Percentiles rank a stretch among this genome's conserved stretches.
phyloP scores from a whole-genome alignment of 495 filamentous ascomycete species.

The Xylaria telfairii region DNA sequence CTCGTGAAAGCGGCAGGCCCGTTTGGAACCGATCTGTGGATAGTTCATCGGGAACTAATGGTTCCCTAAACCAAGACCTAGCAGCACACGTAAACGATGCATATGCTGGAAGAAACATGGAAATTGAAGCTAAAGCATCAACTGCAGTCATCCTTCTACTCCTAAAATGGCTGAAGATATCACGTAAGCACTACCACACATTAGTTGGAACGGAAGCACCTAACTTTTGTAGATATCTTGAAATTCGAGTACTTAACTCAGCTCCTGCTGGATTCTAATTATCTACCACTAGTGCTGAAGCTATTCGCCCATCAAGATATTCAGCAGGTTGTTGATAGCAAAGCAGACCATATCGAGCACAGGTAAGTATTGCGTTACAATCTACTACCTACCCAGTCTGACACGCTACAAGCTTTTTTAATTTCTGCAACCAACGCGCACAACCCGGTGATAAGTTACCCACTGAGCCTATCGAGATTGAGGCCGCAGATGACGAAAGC shows the following conservation, averaged over 20 bases:
- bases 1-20: constrained; percentile 43
- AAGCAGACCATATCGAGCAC: constrained; percentile 80
- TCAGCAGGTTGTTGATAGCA: constrained; percentile 83
- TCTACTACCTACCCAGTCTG: constrained; percentile 14
- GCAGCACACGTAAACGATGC: constrained; percentile 67
- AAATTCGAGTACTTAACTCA: constrained; percentile 97
- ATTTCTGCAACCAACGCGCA: constrained; percentile 72
- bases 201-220: constrained; percentile 4
- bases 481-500: constrained; percentile 44
- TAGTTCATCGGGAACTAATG: constrained; percentile 38
- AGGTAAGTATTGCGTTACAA: constrained; percentile 59
- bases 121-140: constrained; percentile 89
- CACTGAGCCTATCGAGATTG: constrained; percentile 31
- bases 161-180: constrained; percentile 95
- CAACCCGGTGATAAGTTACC: constrained; percentile 30
- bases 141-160: constrained; percentile 83
- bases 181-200: constrained; percentile 65
- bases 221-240: constrained; percentile 73
- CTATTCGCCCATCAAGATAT: constrained; percentile 91
- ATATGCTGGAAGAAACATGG: constrained; percentile 70
- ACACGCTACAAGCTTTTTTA: constrained; percentile 77
- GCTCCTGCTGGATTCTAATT: constrained; percentile 90
- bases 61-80: constrained; percentile 44
- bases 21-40: constrained; percentile 39
- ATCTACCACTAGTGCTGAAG: constrained; percentile 89